Conservation (phyloP, 192 early-diverging fungal species). For the Phlyctochytrium planicorne region DNA sequence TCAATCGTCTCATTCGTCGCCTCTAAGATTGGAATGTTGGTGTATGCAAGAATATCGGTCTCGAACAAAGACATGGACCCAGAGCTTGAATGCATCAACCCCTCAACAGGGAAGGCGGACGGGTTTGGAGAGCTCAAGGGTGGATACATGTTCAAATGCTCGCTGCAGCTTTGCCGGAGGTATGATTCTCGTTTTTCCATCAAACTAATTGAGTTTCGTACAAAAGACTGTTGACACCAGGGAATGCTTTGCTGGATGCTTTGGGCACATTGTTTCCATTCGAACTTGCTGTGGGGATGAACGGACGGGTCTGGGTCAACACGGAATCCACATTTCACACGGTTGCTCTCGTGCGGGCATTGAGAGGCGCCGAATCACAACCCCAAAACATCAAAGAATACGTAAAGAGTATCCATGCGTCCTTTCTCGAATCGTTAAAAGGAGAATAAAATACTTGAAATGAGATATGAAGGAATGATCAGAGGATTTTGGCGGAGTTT, state of each 20-base stretch:
- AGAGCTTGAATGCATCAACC: conserved; percentile 89
- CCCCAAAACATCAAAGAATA: too few relatives aligned
- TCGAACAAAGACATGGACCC: conserved; percentile 98
- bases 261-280: conserved; percentile 76
- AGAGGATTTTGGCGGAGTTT: too few relatives aligned
- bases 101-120: conserved; percentile 74
- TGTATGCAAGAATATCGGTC: conserved; percentile 81
- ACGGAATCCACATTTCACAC: conserved; percentile 57
- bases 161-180: conserved; percentile 74
- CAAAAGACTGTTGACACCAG: conserved; percentile 66
- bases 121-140: conserved; percentile 87
- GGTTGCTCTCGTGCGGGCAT: conserved; percentile 11
- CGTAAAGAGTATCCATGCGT: too few relatives aligned
- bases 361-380: conserved; percentile 12
- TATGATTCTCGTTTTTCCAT: conserved; percentile 28
- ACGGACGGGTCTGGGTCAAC: conserved; percentile 93
- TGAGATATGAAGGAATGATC: too few relatives aligned
- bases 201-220: background rate
- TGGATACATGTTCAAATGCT: conserved; percentile 78
- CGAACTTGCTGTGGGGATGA: conserved; percentile 89
- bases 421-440: too few relatives aligned
- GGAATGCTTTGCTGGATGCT: conserved; percentile 66
- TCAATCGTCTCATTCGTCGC: background rate
- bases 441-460: too few relatives aligned
- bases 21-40: conserved; percentile 67